Conservation (phyloP, 75 land plant species). For the Sequoia sempervirens region DNA sequence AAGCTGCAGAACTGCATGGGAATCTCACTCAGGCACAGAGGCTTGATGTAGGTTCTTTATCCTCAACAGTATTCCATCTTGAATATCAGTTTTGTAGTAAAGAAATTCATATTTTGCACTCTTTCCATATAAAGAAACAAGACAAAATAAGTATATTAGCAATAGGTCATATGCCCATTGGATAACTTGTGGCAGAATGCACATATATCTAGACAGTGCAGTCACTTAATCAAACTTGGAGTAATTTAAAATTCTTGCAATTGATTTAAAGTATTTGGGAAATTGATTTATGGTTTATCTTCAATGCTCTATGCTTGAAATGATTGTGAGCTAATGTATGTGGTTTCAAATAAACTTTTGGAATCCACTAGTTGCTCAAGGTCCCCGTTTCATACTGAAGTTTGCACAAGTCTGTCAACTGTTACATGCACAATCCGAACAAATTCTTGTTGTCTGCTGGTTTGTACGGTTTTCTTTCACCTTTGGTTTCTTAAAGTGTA, state of each 20-base stretch:
- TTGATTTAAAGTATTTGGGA: neutral
- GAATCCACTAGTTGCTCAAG: neutral
- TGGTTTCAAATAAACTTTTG: neutral
- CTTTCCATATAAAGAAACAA: neutral
- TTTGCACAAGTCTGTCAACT: neutral
- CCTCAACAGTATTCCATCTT: neutral
- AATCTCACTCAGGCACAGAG: slow-evolving; percentile 95
- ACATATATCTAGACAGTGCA: neutral
- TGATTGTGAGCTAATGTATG: neutral
- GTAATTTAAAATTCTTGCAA: neutral
- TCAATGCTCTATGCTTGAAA: neutral
- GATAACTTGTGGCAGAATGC: neutral
- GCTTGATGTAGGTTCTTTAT: slow-evolving; percentile 64
- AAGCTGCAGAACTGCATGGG: slow-evolving; percentile 98
- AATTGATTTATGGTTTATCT: neutral
- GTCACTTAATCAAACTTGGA: neutral
- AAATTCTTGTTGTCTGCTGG: neutral
- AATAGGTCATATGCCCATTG: neutral
- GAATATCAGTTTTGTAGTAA: neutral
- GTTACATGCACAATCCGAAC: neutral
- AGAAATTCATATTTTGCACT: neutral
- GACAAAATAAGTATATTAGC: neutral
- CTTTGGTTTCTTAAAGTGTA: neutral
- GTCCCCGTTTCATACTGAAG: neutral
- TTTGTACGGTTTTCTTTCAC: neutral